Percentiles rank a stretch among this genome's conserved stretches.
Evolutionary conservation across 2,329 filamentous ascomycete species (phyloP).

Genomic region (Curvularia spicifera): DNA sequence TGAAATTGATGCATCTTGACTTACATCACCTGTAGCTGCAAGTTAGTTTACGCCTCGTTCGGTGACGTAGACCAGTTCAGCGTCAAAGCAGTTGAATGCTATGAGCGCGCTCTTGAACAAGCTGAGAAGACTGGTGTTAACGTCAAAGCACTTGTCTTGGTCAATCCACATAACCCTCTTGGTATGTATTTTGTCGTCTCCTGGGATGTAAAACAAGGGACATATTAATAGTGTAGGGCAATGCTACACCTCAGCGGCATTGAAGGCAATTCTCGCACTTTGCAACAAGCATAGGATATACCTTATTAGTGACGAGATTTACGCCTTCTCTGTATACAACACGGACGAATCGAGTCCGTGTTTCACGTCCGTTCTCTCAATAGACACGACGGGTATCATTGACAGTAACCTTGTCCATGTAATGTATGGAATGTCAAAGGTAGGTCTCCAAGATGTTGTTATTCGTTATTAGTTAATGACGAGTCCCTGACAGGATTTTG

Average conservation of each 20-base stretch:
- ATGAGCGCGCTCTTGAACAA: constrained; percentile 47
- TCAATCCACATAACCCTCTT: constrained; percentile 61
- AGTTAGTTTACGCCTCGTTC: constrained; percentile 10
- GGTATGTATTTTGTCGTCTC: constrained; percentile 27
- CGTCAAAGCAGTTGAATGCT: constrained; percentile 37
- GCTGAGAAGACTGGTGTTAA: constrained; percentile 44
- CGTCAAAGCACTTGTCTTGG: constrained; percentile 56
- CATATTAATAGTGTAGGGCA: background rate
- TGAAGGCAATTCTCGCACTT: constrained; percentile 55
- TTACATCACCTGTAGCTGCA: constrained; percentile 6
- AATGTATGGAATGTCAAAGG: constrained; percentile 52
- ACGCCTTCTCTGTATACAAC: constrained; percentile 59
- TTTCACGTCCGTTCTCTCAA: constrained; percentile 34
- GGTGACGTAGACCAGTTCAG: constrained; percentile 7
- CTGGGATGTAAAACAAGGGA: background rate
- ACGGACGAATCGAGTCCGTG: constrained; percentile 18
- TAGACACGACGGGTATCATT: constrained; percentile 50
- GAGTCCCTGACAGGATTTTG: constrained; percentile 53
- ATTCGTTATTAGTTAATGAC: background rate
- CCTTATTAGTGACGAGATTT: constrained; percentile 65
- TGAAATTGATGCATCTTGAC: background rate
- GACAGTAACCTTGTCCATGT: constrained; percentile 60
- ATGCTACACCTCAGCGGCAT: constrained; percentile 46
- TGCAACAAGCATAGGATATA: constrained; percentile 61
- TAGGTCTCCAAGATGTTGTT: background rate